Evolutionary conservation across 1,139 yeast genomes (phyloP).

Genomic region (Lodderomyces jiufengensis): DNA sequence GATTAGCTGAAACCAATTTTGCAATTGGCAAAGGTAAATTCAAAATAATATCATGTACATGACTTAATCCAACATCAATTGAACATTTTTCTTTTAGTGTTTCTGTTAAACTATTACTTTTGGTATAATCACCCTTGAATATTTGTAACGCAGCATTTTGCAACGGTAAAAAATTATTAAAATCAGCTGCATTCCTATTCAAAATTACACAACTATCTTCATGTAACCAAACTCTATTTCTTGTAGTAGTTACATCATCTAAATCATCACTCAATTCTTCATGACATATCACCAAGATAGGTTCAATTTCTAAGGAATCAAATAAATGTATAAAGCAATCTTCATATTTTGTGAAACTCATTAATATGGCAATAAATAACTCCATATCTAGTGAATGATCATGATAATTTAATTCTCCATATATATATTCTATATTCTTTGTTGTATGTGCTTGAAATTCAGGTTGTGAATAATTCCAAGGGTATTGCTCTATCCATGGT

Average conservation of each 20-base stretch:
- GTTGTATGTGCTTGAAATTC: slow-evolving; percentile 4
- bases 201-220: slow-evolving; percentile 28
- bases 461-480: slow-evolving; percentile 13
- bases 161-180: slow-evolving; percentile 23
- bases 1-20: slow-evolving; percentile 13
- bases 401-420: slow-evolving; percentile 43
- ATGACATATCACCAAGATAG: slow-evolving; percentile 47
- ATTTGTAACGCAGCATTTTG: slow-evolving; percentile 31
- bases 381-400: slow-evolving; percentile 45
- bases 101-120: slow-evolving; percentile 16
- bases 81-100: slow-evolving; percentile 3
- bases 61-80: slow-evolving; percentile 5
- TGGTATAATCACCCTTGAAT: slow-evolving; percentile 17
- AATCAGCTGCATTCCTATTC: slow-evolving; percentile 13
- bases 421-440: slow-evolving; percentile 24
- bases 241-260: slow-evolving; percentile 37
- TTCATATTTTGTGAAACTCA: slow-evolving; percentile 24
- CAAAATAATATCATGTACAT: slow-evolving; percentile 12
- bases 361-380: slow-evolving; percentile 40
- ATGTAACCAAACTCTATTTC: slow-evolving; percentile 45
- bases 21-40: slow-evolving; percentile 17
- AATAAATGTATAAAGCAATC: slow-evolving; percentile 44
- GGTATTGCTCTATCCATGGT: slow-evolving; percentile 12
- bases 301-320: slow-evolving; percentile 55
- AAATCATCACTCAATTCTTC: slow-evolving; percentile 39